These are phyloP conservation scores for Pyricularia sp. DNA, from an alignment of 2,329 filamentous ascomycete genomes.

Conservation along the genomic window DNA sequence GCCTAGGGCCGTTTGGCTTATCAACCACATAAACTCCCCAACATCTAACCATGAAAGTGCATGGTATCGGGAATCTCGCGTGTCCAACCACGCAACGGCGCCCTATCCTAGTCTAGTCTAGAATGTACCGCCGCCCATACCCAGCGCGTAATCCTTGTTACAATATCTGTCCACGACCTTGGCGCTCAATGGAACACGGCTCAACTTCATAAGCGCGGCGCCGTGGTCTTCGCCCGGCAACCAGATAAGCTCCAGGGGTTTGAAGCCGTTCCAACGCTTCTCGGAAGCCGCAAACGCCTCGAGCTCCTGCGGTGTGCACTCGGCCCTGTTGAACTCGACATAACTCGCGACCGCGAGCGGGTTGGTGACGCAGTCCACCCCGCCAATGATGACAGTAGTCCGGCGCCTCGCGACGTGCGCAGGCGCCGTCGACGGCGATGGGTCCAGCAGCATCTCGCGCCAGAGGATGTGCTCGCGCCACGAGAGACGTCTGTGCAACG, in stretches of 20 bases:
- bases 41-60: too few relatives aligned
- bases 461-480: conserved; percentile 64
- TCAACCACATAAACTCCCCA: too few relatives aligned
- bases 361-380: conserved; percentile 3
- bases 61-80: too few relatives aligned
- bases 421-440: background rate
- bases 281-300: background rate
- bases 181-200: background rate
- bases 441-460: conserved; percentile 48
- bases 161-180: background rate
- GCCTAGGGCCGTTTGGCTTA: too few relatives aligned
- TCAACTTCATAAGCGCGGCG: background rate
- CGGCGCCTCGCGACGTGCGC: background rate
- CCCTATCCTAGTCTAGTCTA: too few relatives aligned
- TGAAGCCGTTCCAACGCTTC: conserved; percentile 1
- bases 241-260: conserved; percentile 3
- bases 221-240: conserved; percentile 3
- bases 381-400: conserved; percentile 1
- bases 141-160: background rate
- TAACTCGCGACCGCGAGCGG: conserved; percentile 2
- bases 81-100: too few relatives aligned
- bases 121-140: too few relatives aligned
- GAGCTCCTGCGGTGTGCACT: background rate
- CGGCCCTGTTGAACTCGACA: background rate
- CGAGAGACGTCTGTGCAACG: conserved; percentile 57